These are phyloP conservation scores for Macrophomina pseudophaseolina DNA, from an alignment of 2,329 filamentous ascomycete genomes.

Conservation along the genomic window DNA sequence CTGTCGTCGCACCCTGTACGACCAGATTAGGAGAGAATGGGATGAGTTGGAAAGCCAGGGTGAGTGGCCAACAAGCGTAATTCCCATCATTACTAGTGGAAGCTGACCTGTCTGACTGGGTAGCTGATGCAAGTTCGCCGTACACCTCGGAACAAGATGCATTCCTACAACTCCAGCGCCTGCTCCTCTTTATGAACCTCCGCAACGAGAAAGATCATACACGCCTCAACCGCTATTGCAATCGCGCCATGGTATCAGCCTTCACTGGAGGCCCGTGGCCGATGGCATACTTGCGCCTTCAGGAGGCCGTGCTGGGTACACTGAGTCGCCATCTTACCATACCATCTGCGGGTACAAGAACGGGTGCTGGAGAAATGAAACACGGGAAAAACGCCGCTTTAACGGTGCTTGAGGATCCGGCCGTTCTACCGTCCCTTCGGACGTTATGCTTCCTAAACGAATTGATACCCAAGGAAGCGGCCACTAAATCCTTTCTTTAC, in stretches of 20 bases:
- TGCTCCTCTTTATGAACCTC: slow-evolving; percentile 51
- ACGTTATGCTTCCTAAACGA: slow-evolving; percentile 39
- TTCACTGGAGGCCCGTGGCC: slow-evolving; percentile 45
- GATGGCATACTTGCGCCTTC: slow-evolving; percentile 48
- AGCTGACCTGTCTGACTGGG: neutral
- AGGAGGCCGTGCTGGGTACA: slow-evolving; percentile 44
- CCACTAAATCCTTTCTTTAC: slow-evolving; percentile 39
- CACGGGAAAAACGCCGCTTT: neutral
- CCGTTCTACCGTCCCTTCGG: slow-evolving; percentile 14
- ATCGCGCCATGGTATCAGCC: slow-evolving; percentile 42
- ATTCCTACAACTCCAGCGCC: slow-evolving; percentile 46
- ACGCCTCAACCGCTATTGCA: slow-evolving; percentile 48
- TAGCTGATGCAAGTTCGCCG: slow-evolving; percentile 28
- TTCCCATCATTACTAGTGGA: neutral
- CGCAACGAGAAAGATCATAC: slow-evolving; percentile 45
- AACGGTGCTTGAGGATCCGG: slow-evolving; percentile 8
- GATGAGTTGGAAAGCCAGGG: slow-evolving; percentile 38
- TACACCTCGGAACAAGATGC: slow-evolving; percentile 48
- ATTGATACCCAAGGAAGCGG: slow-evolving; percentile 42
- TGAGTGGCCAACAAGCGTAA: slow-evolving; percentile 30
- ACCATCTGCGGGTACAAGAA: neutral
- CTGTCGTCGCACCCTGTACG: slow-evolving; percentile 63
- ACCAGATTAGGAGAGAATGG: slow-evolving; percentile 51
- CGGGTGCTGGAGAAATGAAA: slow-evolving; percentile 29
- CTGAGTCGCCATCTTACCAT: slow-evolving; percentile 36